A percentile compares a stretch with the other conserved stretches of the same genome.
These are phyloP conservation scores for Colletotrichum falcatum DNA, from an alignment of 2,329 filamentous ascomycete genomes.

Conservation along the genomic window DNA sequence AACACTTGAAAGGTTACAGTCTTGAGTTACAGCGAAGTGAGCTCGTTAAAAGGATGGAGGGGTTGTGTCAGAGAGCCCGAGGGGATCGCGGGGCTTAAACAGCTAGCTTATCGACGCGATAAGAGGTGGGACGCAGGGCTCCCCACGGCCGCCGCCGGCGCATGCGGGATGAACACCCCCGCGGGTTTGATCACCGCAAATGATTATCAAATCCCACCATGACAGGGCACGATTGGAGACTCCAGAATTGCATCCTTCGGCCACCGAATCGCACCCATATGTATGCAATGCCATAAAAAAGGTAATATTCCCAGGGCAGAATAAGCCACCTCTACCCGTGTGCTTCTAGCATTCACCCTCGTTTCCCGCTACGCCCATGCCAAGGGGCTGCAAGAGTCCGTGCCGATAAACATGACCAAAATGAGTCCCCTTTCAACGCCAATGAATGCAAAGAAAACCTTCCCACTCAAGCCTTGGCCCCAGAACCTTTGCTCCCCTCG, in stretches of 20 bases:
- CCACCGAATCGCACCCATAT: neutral
- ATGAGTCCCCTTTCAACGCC: constrained; percentile 24
- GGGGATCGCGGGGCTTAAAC: constrained; percentile 26
- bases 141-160: constrained; percentile 37
- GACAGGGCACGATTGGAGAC: neutral
- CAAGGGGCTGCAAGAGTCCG: neutral
- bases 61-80: constrained; percentile 21
- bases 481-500: constrained; percentile 40
- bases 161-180: constrained; percentile 5
- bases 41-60: constrained; percentile 11
- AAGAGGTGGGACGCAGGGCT: constrained; percentile 10
- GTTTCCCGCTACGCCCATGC: constrained; percentile 4
- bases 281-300: neutral
- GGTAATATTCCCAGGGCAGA: neutral
- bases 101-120: constrained; percentile 35
- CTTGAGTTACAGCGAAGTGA: neutral
- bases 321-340: neutral
- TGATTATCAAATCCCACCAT: neutral
- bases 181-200: neutral
- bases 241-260: too few species aligned
- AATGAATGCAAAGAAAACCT: constrained; percentile 17
- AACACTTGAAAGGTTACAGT: neutral
- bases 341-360: neutral
- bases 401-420: neutral
- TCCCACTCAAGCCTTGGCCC: constrained; percentile 6